phyloP scores from a whole-genome alignment of 176 grass and related monocot species.

The Neostapfia colusana region DNA sequence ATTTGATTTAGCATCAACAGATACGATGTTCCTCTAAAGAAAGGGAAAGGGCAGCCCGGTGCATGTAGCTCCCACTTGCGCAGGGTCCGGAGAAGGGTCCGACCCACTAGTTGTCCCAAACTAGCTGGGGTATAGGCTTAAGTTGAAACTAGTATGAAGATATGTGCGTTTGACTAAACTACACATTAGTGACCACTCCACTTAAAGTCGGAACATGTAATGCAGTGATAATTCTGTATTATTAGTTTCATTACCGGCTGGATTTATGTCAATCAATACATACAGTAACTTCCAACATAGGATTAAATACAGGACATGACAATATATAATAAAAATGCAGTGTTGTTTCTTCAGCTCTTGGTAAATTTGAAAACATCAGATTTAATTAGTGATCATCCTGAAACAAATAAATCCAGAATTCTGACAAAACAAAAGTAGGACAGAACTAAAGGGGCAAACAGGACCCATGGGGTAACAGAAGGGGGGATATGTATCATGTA shows the following conservation, averaged over 20 bases:
- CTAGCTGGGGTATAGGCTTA: neutral
- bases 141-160: neutral
- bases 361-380: neutral
- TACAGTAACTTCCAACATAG: neutral
- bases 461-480: neutral
- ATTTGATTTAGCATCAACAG: constrained; percentile 27
- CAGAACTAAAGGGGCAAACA: neutral
- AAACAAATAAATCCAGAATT: neutral
- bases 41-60: too few species aligned
- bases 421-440: neutral
- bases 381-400: neutral
- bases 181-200: neutral
- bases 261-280: neutral
- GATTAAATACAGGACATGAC: neutral
- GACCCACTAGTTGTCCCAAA: too few species aligned
- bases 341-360: neutral
- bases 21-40: neutral
- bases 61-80: too few species aligned
- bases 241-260: neutral
- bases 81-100: too few species aligned
- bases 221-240: neutral
- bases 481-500: neutral
- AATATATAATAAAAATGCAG: too few species aligned
- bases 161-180: neutral
- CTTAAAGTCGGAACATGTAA: neutral